A percentile compares a stretch with the other conserved stretches of the same genome.
phyloP scores from a whole-genome alignment of 225 moss, liverwort and hornwort genomes.

The Asterella californica region DNA sequence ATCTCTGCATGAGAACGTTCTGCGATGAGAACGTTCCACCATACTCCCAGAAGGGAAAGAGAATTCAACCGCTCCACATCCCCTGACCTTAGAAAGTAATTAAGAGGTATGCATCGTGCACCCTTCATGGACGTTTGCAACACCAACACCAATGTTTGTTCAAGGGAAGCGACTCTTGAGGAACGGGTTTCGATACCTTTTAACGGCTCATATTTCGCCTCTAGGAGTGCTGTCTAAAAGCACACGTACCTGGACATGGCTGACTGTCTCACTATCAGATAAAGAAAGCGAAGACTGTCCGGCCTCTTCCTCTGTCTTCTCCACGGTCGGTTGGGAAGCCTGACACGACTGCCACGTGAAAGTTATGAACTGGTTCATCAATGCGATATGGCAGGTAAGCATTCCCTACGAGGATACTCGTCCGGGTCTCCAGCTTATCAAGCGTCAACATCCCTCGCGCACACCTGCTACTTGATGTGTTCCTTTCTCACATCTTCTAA shows the following conservation, averaged over 20 bases:
- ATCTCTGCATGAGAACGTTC: too few relatives aligned
- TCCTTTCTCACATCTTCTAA: too few relatives aligned
- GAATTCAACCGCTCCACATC: not conserved
- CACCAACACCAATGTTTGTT: not conserved
- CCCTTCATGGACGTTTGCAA: not conserved
- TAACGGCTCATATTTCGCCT: not conserved
- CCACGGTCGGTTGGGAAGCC: constrained; percentile 10
- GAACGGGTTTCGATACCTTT: not conserved
- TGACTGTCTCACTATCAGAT: constrained; percentile 32
- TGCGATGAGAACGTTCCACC: too few relatives aligned
- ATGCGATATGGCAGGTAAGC: not conserved
- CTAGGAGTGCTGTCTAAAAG: not conserved
- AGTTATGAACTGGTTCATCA: not conserved
- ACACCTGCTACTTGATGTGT: not conserved
- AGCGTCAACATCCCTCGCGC: not conserved
- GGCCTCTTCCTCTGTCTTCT: constrained; percentile 19
- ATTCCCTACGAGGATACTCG: not conserved
- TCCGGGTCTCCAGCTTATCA: not conserved
- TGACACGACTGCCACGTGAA: constrained; percentile 20
- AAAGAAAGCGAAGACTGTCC: constrained; percentile 13
- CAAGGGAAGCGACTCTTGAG: not conserved
- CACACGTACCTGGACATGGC: constrained; percentile 34
- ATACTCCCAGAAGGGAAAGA: too few relatives aligned
- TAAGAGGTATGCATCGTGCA: not conserved
- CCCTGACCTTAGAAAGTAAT: not conserved